A percentile compares a stretch with the other conserved stretches of the same genome.
Conservation (phyloP, 73 alveolate species). For the Paramecium bursaria region DNA sequence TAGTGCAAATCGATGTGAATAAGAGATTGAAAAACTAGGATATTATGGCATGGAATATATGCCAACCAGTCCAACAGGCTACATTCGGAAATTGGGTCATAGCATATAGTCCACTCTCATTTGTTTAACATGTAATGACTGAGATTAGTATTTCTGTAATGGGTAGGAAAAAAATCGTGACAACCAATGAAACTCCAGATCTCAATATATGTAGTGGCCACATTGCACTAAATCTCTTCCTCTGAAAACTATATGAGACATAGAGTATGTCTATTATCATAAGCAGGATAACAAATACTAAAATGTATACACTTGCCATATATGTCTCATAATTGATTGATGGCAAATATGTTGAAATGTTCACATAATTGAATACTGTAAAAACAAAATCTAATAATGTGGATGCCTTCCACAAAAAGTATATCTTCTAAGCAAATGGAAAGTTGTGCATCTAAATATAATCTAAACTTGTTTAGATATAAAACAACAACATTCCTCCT, state of each 20-base stretch:
- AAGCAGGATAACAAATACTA: slow-evolving; percentile 68
- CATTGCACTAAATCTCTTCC: slow-evolving; percentile 71
- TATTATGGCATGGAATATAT: slow-evolving; percentile 35
- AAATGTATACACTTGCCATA: slow-evolving; percentile 72
- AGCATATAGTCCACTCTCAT: slow-evolving; percentile 32
- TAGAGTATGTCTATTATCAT: slow-evolving; percentile 74
- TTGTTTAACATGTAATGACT: slow-evolving; percentile 28
- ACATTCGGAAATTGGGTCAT: not conserved
- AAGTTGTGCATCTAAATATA: slow-evolving; percentile 61
- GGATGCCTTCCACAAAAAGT: slow-evolving; percentile 73
- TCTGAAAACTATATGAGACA: slow-evolving; percentile 73
- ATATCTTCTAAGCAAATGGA: slow-evolving; percentile 55
- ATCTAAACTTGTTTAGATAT: slow-evolving; percentile 29
- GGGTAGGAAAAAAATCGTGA: slow-evolving; percentile 77
- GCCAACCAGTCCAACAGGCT: slow-evolving; percentile 68
- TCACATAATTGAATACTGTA: slow-evolving; percentile 62
- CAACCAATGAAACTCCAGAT: slow-evolving; percentile 71
- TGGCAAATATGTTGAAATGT: slow-evolving; percentile 70
- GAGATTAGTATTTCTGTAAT: slow-evolving; percentile 63
- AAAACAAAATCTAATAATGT: slow-evolving; percentile 66
- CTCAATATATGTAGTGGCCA: slow-evolving; percentile 77
- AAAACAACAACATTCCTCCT: not conserved
- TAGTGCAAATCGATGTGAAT: slow-evolving; percentile 56
- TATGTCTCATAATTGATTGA: slow-evolving; percentile 66
- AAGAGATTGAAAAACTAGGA: slow-evolving; percentile 28